These are phyloP conservation scores for Arachis stenosperma DNA, from an alignment of 306 rosid species.

Conservation along the genomic window DNA sequence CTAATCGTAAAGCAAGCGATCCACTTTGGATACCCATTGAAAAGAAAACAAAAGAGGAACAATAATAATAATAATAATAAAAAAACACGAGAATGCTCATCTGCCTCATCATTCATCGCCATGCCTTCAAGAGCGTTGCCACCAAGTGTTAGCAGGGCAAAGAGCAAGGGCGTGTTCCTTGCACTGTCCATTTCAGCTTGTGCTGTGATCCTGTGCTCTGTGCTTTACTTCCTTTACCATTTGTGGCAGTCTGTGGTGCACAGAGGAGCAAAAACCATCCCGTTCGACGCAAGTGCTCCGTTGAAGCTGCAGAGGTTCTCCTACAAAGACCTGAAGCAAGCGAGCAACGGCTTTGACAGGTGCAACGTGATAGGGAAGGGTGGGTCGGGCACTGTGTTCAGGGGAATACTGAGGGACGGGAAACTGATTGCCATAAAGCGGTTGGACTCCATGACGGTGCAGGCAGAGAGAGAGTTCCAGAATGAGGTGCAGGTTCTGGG, in stretches of 20 bases:
- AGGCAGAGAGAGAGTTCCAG: conserved; percentile 87
- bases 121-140: conserved; percentile 89
- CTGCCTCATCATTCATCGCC: conserved; percentile 38
- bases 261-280: conserved; percentile 77
- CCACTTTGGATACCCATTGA: conserved; percentile 66
- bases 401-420: conserved; percentile 73
- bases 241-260: conserved; percentile 72
- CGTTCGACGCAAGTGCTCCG: conserved; percentile 81
- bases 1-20: conserved; percentile 84
- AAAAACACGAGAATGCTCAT: conserved; percentile 41
- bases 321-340: conserved; percentile 77
- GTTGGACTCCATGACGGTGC: conserved; percentile 66
- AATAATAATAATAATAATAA: neutral
- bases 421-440: conserved; percentile 79
- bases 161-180: conserved; percentile 67
- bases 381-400: conserved; percentile 93
- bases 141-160: conserved; percentile 52
- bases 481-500: conserved; percentile 94
- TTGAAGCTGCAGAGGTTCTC: conserved; percentile 82
- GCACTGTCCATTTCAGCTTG: conserved; percentile 84
- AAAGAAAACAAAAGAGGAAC: conserved; percentile 14
- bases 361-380: conserved; percentile 89
- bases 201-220: conserved; percentile 66
- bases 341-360: conserved; percentile 67
- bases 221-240: conserved; percentile 77